These are phyloP conservation scores for Zygoascus bituminiphila DNA, from an alignment of 805 yeast genomes.

Conservation along the genomic window DNA sequence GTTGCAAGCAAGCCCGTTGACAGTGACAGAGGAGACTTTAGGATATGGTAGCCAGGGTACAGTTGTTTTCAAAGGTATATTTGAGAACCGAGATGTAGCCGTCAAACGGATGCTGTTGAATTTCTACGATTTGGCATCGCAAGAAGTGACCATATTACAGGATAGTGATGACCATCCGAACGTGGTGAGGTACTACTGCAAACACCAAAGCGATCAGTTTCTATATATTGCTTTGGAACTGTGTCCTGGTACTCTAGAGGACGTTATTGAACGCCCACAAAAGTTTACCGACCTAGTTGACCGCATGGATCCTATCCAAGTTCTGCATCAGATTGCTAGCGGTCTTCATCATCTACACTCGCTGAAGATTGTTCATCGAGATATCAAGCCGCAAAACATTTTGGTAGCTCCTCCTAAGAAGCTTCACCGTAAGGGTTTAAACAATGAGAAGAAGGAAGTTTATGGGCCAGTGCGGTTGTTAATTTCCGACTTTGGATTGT, in stretches of 20 bases:
- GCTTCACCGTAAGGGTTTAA: slow-evolving; percentile 18
- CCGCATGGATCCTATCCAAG: slow-evolving; percentile 42
- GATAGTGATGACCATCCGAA: slow-evolving; percentile 97
- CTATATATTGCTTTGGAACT: slow-evolving; percentile 88
- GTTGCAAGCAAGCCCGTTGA: slow-evolving; percentile 17
- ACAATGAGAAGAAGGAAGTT: slow-evolving; percentile 17
- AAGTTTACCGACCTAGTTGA: slow-evolving; percentile 33
- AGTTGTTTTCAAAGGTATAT: slow-evolving; percentile 81
- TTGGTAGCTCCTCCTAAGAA: slow-evolving; percentile 58
- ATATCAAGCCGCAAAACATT: slow-evolving; percentile 89
- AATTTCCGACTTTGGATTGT: slow-evolving; percentile 92
- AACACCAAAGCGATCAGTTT: slow-evolving; percentile 83
- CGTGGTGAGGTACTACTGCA: slow-evolving; percentile 86
- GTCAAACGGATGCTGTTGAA: slow-evolving; percentile 89
- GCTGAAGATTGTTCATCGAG: slow-evolving; percentile 87
- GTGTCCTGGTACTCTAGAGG: slow-evolving; percentile 84
- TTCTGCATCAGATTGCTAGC: slow-evolving; percentile 66
- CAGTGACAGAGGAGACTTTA: slow-evolving; percentile 61
- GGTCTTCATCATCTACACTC: slow-evolving; percentile 86
- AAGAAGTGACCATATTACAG: slow-evolving; percentile 77
- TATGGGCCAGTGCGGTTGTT: slow-evolving; percentile 52
- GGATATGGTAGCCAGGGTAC: slow-evolving; percentile 98
- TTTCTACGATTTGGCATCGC: slow-evolving; percentile 88
- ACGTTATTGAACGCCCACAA: slow-evolving; percentile 46
- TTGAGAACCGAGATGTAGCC: slow-evolving; percentile 91